Base-by-base conservation (phyloP, 1,284 basidiomycete species). In the Microbotryomycetes sp. region DNA sequence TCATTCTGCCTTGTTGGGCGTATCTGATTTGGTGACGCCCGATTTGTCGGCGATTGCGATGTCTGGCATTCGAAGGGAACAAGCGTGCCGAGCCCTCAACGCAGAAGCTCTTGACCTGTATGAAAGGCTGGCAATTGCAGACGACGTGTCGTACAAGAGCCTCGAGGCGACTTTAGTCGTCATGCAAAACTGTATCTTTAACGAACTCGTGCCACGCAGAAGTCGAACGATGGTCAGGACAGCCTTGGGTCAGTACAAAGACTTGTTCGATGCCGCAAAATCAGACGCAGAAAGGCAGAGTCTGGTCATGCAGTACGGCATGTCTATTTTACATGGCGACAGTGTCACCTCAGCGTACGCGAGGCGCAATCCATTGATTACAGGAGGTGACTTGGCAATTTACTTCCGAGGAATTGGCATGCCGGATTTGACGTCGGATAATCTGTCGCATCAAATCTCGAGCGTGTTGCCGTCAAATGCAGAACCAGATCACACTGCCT, bases 121-220 rank as follows among this genome's bases (percentile, higher is more conserved):
- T 23, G 60, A 57, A 12, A n/a, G 25, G 15, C 45, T 48, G 15
- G 54, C 52, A 32, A 12, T 62, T 19, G 60, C 45, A 6, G 31
- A 49, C 12, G 60, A 58, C 9, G 50, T 32, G 7, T 47, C 19
- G 9, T 19, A 45, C 28, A 55, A 19, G 19, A 51, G 49, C 28
- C 26, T 62, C 28, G n/a, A 57, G n/a, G 54, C 60, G 45, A 54
- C 23, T 3, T 2, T 54, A 28, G n/a, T 28, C 42, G 25, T 51
- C 29, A n/a, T 25, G 14, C 60, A 62, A 55, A 57, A 57, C 59
- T 42, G 36, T 19, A 19, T 42, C 36, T 42, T 42, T 42, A 42
- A 63, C 57, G 64, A 66, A 22, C 52, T 60, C 19, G 46, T 60
- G 7, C 64, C 64, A 19, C 45, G 62, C 4, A 42, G 53, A 2